Evolutionary conservation across 2,329 filamentous ascomycete genomes (phyloP).

Genomic region (Amesomyces nigricolor): DNA sequence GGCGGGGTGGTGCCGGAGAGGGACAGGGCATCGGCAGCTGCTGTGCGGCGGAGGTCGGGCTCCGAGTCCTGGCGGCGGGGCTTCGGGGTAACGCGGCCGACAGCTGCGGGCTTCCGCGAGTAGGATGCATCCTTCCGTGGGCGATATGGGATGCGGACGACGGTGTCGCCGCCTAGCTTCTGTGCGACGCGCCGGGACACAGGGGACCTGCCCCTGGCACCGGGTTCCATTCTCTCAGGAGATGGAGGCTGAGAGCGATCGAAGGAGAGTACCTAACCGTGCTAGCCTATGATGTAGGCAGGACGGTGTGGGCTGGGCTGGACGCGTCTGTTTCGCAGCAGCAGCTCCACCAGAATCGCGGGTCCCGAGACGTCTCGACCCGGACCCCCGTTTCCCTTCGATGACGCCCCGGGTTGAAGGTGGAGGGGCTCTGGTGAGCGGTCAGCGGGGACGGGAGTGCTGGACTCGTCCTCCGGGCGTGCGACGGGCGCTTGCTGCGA

Average conservation of each 20-base stretch:
- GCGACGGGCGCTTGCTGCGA: constrained; percentile 9
- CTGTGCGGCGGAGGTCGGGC: constrained; percentile 3
- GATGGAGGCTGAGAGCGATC: neutral
- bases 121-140: constrained; percentile 19
- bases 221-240: constrained; percentile 21
- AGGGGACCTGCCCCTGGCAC: constrained; percentile 24
- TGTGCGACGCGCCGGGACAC: constrained; percentile 25
- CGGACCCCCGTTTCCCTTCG: constrained; percentile 7
- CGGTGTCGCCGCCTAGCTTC: constrained; percentile 22
- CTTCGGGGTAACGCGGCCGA: constrained; percentile 12
- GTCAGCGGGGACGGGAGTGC: neutral
- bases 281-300: neutral
- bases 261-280: neutral
- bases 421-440: constrained; percentile 1
- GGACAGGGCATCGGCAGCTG: constrained; percentile 21
- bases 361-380: constrained; percentile 17
- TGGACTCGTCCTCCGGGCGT: neutral
- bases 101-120: constrained; percentile 22
- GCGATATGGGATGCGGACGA: constrained; percentile 23
- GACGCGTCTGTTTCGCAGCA: neutral
- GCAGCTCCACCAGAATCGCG: constrained; percentile 10
- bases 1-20: constrained; percentile 26
- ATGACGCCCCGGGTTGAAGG: constrained; percentile 13
- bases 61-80: constrained; percentile 11
- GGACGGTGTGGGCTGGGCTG: neutral